A percentile compares a stretch with the other conserved stretches of the same genome.
Evolutionary conservation across 495 filamentous ascomycete genomes (phyloP).

Genomic region (Penicillium lagena): DNA sequence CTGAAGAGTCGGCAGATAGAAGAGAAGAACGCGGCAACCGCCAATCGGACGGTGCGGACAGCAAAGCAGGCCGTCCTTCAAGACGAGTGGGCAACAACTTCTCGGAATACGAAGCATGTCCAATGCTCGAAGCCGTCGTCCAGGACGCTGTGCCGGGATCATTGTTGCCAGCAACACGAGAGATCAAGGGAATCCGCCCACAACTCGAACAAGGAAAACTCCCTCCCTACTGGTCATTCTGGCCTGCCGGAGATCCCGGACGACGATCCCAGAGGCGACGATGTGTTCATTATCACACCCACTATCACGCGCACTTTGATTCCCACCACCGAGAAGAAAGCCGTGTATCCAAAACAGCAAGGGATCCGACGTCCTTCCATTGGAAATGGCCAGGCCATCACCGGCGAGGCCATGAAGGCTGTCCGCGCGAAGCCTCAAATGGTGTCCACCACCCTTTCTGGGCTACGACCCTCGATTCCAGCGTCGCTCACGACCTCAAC

Average conservation of each 20-base stretch:
- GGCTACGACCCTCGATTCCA: slow-evolving; percentile 21
- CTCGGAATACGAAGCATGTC: slow-evolving; percentile 39
- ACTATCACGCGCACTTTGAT: slow-evolving; percentile 39
- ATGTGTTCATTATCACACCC: slow-evolving; percentile 47
- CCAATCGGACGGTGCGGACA: slow-evolving; percentile 4
- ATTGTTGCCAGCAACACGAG: slow-evolving; percentile 13
- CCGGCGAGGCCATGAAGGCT: slow-evolving; percentile 26
- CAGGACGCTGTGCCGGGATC: slow-evolving; percentile 24
- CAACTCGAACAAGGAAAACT: slow-evolving; percentile 23
- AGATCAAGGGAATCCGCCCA: slow-evolving; percentile 11
- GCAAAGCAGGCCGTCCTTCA: slow-evolving; percentile 14
- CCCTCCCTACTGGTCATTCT: slow-evolving; percentile 6
- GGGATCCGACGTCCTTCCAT: slow-evolving; percentile 17
- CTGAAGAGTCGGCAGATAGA: slow-evolving; percentile 21
- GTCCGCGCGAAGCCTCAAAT: slow-evolving; percentile 23
- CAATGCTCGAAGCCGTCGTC: slow-evolving; percentile 35
- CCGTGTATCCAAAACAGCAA: slow-evolving; percentile 9
- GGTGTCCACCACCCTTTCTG: slow-evolving; percentile 26
- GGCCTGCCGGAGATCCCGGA: slow-evolving; percentile 8
- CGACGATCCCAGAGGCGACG: slow-evolving; percentile 20
- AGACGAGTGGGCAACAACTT: slow-evolving; percentile 28
- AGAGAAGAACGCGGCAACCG: slow-evolving; percentile 5
- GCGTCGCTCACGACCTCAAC: slow-evolving; percentile 21
- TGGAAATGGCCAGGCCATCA: slow-evolving; percentile 14
- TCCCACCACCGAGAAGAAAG: slow-evolving; percentile 15